Conservation (phyloP, 192 early-diverging fungal species). For the Gonapodya prolifera region DNA sequence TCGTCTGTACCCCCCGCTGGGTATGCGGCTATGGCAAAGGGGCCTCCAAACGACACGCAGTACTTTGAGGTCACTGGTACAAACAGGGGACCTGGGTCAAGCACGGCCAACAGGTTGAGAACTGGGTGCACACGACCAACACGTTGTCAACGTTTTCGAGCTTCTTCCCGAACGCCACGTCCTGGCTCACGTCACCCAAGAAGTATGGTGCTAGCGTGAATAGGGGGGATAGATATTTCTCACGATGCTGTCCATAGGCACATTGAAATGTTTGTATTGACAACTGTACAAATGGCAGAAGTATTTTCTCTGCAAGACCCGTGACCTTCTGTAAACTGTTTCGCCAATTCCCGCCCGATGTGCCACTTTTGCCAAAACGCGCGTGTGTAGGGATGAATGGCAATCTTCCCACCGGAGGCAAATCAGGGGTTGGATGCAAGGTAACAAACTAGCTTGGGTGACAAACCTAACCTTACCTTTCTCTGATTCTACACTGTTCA, state of each 20-base stretch:
- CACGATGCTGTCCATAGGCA: background rate
- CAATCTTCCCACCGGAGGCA: no score
- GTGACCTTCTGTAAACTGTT: no score
- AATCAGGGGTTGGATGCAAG: no score
- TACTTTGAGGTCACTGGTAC: background rate
- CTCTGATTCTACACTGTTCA: no score
- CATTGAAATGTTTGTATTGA: no score
- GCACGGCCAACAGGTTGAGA: background rate
- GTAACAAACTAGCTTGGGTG: no score
- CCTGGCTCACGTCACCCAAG: background rate
- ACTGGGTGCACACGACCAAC: background rate
- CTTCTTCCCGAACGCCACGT: background rate
- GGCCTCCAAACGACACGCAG: background rate
- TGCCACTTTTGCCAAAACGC: no score
- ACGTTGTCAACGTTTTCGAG: background rate
- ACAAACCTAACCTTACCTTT: no score
- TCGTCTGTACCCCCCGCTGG: background rate
- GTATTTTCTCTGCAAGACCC: no score
- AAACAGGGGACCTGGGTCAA: background rate
- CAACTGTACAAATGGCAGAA: no score
- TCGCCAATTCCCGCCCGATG: no score
- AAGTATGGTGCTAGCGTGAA: background rate
- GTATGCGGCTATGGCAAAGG: background rate
- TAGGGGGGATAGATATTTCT: background rate
- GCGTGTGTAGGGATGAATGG: no score